These are phyloP conservation scores for Aspergillus spinulosporus DNA, from an alignment of 2,329 filamentous ascomycete species.

Conservation along the genomic window DNA sequence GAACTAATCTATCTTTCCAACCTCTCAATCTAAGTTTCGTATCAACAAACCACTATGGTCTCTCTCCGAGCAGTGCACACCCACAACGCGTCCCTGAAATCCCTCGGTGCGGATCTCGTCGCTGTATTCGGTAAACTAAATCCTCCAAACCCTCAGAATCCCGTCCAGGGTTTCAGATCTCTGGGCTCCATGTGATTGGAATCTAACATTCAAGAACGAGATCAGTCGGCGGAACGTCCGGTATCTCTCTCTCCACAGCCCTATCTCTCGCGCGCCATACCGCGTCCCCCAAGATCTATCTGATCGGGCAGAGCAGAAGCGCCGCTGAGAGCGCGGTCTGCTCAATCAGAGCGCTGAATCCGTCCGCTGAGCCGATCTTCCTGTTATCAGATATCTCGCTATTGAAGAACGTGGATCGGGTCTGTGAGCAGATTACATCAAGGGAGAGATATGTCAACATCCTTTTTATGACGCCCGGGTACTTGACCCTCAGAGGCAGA, in stretches of 20 bases:
- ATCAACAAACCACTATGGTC: conserved; percentile 18
- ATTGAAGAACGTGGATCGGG: conserved; percentile 35
- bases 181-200: neutral
- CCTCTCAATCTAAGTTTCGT: neutral
- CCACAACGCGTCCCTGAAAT: conserved; percentile 21
- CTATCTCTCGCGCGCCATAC: conserved; percentile 48
- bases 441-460: conserved; percentile 39
- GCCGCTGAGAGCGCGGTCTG: conserved; percentile 47
- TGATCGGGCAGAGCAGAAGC: conserved; percentile 47
- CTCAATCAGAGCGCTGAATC: conserved; percentile 35
- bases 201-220: neutral
- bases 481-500: conserved; percentile 34
- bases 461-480: conserved; percentile 42
- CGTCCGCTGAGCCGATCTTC: conserved; percentile 27
- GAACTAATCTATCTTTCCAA: neutral
- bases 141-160: neutral
- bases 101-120: conserved; percentile 6
- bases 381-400: conserved; percentile 39
- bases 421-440: conserved; percentile 31
- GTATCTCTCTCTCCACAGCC: conserved; percentile 53
- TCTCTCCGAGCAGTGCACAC: conserved; percentile 19
- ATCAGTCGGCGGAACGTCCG: conserved; percentile 52
- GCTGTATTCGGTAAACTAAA: conserved; percentile 8
- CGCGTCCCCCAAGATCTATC: conserved; percentile 50
- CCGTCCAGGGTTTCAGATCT: too few species aligned